These are phyloP conservation scores for Calocera viscosa DNA, from an alignment of 768 basidiomycete species.

Conservation along the genomic window DNA sequence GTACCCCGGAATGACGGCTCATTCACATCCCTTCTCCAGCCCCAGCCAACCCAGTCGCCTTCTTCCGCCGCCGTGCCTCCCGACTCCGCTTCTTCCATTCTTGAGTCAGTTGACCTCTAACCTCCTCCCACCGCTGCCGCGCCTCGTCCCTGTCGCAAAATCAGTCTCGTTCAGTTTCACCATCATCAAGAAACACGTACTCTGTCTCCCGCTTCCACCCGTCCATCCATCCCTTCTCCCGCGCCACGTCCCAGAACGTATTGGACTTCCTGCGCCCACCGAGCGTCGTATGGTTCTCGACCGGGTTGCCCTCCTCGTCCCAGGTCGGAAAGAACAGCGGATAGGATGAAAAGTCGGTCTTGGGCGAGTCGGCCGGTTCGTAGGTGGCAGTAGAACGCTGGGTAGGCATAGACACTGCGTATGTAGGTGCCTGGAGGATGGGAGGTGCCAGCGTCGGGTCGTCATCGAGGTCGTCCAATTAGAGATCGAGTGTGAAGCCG, in stretches of 20 bases:
- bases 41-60: constrained; percentile 39
- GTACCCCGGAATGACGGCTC: no score
- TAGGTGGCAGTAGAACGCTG: neutral
- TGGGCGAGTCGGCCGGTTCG: neutral
- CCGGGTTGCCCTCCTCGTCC: constrained; percentile 10
- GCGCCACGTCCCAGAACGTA: neutral
- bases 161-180: neutral
- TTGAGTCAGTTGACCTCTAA: constrained; percentile 50
- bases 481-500: constrained; percentile 64
- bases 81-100: constrained; percentile 68
- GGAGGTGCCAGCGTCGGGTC: neutral
- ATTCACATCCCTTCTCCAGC: constrained; percentile 21
- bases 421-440: neutral
- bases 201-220: neutral
- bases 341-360: constrained; percentile 3
- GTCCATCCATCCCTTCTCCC: neutral
- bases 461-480: constrained; percentile 42
- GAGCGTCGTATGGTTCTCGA: neutral
- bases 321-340: constrained; percentile 16
- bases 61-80: constrained; percentile 56
- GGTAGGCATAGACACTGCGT: neutral
- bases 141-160: constrained; percentile 39
- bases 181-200: neutral
- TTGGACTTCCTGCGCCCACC: neutral
- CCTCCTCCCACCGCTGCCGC: constrained; percentile 55